Evolutionary conservation across 2,329 filamentous ascomycete genomes (phyloP).

Genomic region (Xylariaceae sp.): DNA sequence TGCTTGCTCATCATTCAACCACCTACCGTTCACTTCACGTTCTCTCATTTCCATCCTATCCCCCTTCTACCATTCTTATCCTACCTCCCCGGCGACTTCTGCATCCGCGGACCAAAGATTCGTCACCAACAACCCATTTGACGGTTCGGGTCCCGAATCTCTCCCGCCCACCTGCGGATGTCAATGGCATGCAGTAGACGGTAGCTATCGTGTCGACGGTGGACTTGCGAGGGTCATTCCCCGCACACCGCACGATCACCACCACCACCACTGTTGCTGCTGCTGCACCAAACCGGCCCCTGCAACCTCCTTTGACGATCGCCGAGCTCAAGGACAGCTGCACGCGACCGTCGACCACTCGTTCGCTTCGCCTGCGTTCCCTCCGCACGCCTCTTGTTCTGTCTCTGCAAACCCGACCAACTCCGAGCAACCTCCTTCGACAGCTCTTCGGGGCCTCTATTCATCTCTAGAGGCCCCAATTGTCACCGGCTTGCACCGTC

Average conservation of each 20-base stretch:
- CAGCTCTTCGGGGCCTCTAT: slow-evolving; percentile 23
- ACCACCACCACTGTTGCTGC: slow-evolving; percentile 20
- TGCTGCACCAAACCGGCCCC: background rate
- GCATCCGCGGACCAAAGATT: too few species aligned
- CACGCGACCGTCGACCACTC: slow-evolving; percentile 7
- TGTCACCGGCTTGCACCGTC: slow-evolving; percentile 2
- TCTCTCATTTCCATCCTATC: background rate
- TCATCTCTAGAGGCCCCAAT: slow-evolving; percentile 21
- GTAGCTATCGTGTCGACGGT: slow-evolving; percentile 51
- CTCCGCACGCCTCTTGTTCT: slow-evolving; percentile 11
- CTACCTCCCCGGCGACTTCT: background rate
- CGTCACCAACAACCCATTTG: background rate
- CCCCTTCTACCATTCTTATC: background rate
- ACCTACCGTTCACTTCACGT: background rate
- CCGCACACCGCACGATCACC: slow-evolving; percentile 52
- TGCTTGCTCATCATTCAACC: too few species aligned
- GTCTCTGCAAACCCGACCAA: slow-evolving; percentile 9
- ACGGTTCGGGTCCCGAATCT: background rate
- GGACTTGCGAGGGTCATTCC: slow-evolving; percentile 58
- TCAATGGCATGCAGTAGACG: slow-evolving; percentile 58
- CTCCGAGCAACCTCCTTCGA: slow-evolving; percentile 12
- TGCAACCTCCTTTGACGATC: background rate
- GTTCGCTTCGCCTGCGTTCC: background rate
- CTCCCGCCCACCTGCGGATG: slow-evolving; percentile 25
- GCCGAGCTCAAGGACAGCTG: background rate